Percentiles rank a stretch among this genome's conserved stretches.
Evolutionary conservation across 2,329 filamentous ascomycete species (phyloP).

Genomic region (Verticillium alfalfae): DNA sequence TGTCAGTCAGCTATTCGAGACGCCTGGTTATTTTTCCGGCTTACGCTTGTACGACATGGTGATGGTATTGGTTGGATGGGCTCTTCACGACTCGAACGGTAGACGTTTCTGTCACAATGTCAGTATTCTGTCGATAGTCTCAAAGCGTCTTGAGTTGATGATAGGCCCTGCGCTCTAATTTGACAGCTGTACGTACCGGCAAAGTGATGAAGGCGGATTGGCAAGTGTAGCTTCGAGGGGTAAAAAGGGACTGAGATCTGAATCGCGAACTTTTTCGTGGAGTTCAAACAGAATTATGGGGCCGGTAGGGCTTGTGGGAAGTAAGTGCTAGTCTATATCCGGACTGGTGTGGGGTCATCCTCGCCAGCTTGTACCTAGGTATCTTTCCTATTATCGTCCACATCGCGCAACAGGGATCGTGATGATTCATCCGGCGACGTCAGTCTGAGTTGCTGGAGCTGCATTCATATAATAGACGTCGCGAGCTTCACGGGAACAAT

Average conservation of each 20-base stretch:
- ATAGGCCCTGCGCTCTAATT: neutral
- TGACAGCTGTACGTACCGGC: conserved; percentile 39
- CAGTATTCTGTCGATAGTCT: neutral
- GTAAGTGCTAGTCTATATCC: neutral
- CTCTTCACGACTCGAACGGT: conserved; percentile 79
- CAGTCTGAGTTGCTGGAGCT: neutral
- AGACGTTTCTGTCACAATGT: conserved; percentile 37
- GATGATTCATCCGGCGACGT: conserved; percentile 35
- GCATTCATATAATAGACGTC: neutral
- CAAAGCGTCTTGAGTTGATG: neutral
- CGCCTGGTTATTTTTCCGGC: neutral
- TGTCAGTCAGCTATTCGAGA: neutral
- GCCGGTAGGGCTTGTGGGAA: conserved; percentile 10
- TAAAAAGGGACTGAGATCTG: neutral
- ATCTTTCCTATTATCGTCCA: neutral
- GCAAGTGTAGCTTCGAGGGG: neutral
- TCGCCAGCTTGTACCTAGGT: neutral
- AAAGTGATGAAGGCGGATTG: conserved; percentile 67
- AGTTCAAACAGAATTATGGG: conserved; percentile 1
- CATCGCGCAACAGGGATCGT: conserved; percentile 1
- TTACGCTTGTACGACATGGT: conserved; percentile 82
- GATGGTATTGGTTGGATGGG: conserved; percentile 21
- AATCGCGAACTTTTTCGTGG: conserved; percentile 14
- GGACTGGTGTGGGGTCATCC: neutral
- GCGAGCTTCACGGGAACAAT: neutral